Base-by-base conservation (phyloP, 2,329 filamentous ascomycete genomes). In the Phialocephala subalpina region DNA sequence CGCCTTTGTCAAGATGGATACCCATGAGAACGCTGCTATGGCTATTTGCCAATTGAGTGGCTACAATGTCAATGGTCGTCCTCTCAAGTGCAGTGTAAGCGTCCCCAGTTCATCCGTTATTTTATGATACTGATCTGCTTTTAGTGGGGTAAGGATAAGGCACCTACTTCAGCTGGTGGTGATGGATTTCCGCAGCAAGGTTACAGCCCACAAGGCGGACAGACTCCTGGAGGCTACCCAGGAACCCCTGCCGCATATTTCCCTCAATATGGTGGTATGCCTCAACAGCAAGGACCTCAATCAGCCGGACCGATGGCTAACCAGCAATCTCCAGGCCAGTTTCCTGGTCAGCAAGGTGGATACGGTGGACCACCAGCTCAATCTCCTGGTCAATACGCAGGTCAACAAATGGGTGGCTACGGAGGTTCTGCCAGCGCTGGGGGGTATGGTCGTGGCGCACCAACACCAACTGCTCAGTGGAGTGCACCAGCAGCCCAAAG, bases 1-100 rank as follows among this genome's bases (percentile, higher is more conserved):
- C 78, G 94, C 96, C 8, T 99, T 99, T 79, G 93, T 99, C 80
- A 99, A 99, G 85, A 97, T 99, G 94, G 96, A 99, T 78, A 92
- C 90, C 7, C 96, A 99, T 77, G 96, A 99, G 82, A 97, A 97
- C 76, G 96, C 96, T 2, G 94, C 96, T 62, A 97, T 97, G 92
- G 94, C 94, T 38, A 99, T 99, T 76, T 99, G 96, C 81, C 94
- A 98, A 78, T 86, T 99, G 76, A 98, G 95, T 75, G 95, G 95
- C 36, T 99, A 98, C 83, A 97, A 97, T 73, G 95, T 99, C 74
- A 97, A 99, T 76, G 96, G 96, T 60, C 90, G 96, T 72, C 96
- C 96, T 61, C 82, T 99, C 73, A 99, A 99, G 86, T 99, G 96
- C 87, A 98, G 95, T 80, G 95, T 98, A 91, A 83, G 95, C 91